These are phyloP conservation scores for Periglandula ipomoeae DNA, from an alignment of 2,329 filamentous ascomycete species.

Conservation along the genomic window DNA sequence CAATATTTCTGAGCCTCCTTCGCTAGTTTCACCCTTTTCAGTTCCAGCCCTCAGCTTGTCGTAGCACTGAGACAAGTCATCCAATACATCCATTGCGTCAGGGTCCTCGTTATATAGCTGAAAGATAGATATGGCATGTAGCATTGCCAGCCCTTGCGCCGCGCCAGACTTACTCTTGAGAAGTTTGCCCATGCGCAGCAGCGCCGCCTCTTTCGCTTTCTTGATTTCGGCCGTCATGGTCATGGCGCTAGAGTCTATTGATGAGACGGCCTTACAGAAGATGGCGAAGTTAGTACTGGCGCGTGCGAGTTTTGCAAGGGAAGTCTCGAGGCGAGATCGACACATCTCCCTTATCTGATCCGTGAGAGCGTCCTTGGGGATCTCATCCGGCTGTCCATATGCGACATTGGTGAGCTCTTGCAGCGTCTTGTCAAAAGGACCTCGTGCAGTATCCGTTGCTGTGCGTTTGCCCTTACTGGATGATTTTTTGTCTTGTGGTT, in stretches of 20 bases:
- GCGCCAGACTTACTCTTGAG: slow-evolving; percentile 32
- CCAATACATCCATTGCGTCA: slow-evolving; percentile 73
- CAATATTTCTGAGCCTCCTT: slow-evolving; percentile 58
- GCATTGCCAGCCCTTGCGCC: slow-evolving; percentile 61
- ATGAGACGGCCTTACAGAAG: slow-evolving; percentile 44
- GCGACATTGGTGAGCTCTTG: slow-evolving; percentile 45
- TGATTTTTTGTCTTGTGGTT: not conserved
- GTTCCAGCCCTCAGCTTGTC: slow-evolving; percentile 48
- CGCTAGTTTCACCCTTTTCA: slow-evolving; percentile 39
- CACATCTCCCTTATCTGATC: slow-evolving; percentile 45
- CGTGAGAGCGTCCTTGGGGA: slow-evolving; percentile 34
- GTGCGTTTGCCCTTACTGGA: slow-evolving; percentile 14
- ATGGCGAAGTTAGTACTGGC: slow-evolving; percentile 42
- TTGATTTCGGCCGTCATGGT: slow-evolving; percentile 47
- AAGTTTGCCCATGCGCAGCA: slow-evolving; percentile 43
- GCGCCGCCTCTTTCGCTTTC: slow-evolving; percentile 41
- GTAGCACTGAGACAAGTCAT: slow-evolving; percentile 71
- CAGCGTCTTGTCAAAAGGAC: slow-evolving; percentile 31
- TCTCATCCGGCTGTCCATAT: slow-evolving; percentile 38
- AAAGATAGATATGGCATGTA: slow-evolving; percentile 77
- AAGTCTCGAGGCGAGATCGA: slow-evolving; percentile 47
- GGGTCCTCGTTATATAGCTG: slow-evolving; percentile 86
- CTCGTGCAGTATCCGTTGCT: slow-evolving; percentile 17
- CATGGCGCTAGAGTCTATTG: slow-evolving; percentile 42
- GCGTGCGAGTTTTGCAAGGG: slow-evolving; percentile 48